Evolutionary conservation across 768 basidiomycete species (phyloP).

Genomic region (Pleurotus sapidus): DNA sequence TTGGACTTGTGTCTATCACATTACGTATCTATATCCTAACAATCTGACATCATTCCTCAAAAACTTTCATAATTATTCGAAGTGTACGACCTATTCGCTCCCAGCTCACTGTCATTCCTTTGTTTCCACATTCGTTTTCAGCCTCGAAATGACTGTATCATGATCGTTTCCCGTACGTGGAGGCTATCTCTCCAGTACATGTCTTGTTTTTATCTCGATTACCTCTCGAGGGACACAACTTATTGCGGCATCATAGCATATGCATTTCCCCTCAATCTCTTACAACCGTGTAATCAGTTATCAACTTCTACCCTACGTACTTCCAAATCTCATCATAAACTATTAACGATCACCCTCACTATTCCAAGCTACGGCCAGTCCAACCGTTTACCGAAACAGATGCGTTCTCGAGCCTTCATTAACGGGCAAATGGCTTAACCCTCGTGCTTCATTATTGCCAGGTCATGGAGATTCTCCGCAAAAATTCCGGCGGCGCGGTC

Average conservation of each 20-base stretch:
- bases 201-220: not conserved
- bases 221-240: not conserved
- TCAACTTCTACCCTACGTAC: no score
- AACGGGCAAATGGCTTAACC: no score
- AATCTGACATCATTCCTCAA: not conserved
- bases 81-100: not conserved
- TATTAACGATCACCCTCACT: no score
- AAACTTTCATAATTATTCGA: slow-evolving; percentile 4
- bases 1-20: slow-evolving; percentile 3
- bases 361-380: no score
- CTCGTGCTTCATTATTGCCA: not conserved
- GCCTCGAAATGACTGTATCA: slow-evolving; percentile 1
- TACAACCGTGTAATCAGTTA: no score
- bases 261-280: no score
- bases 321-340: no score
- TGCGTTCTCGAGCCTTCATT: no score
- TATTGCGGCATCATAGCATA: no score
- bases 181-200: not conserved
- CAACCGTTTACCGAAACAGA: no score
- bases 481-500: slow-evolving; percentile 1
- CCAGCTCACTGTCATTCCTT: not conserved
- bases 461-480: not conserved
- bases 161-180: not conserved
- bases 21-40: slow-evolving; percentile 7
- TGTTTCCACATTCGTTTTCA: not conserved